phyloP scores from a whole-genome alignment of 805 yeast genomes.

The Torulaspora franciscae region DNA sequence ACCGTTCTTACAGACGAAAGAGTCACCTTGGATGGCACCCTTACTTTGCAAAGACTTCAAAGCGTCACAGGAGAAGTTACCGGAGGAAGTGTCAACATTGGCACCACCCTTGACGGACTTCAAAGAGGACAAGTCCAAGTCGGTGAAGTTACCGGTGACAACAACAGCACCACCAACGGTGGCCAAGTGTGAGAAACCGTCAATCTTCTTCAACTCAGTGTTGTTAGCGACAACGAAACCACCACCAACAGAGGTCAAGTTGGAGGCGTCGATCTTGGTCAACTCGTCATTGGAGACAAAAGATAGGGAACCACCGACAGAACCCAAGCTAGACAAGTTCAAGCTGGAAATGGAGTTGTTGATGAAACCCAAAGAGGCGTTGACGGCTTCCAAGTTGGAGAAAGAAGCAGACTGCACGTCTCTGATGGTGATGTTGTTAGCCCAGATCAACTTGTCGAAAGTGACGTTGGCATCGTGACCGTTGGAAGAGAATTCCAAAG shows the following conservation, averaged over 20 bases:
- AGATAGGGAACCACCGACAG: conserved; percentile 77
- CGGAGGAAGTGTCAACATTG: conserved; percentile 63
- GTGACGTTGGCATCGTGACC: conserved; percentile 66
- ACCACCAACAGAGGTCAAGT: conserved; percentile 78
- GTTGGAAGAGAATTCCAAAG: conserved; percentile 79
- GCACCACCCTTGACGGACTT: conserved; percentile 90
- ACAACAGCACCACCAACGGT: conserved; percentile 85
- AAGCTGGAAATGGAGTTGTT: conserved; percentile 60
- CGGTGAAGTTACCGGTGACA: conserved; percentile 73
- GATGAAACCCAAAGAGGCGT: conserved; percentile 77
- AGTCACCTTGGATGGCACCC: conserved; percentile 89
- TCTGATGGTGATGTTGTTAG: conserved; percentile 83
- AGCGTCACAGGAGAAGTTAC: conserved; percentile 70
- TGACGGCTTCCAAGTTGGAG: conserved; percentile 61
- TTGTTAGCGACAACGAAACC: conserved; percentile 89
- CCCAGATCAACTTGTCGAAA: conserved; percentile 71
- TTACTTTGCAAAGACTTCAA: conserved; percentile 66
- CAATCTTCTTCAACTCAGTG: conserved; percentile 58
- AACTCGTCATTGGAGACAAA: conserved; percentile 70
- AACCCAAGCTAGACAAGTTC: conserved; percentile 49
- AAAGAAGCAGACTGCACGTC: conserved; percentile 70
- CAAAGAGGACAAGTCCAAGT: conserved; percentile 70
- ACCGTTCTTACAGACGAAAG: conserved; percentile 69
- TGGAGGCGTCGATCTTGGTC: conserved; percentile 60
- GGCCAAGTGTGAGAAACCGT: conserved; percentile 68